Evolutionary conservation across 2,329 filamentous ascomycete species (phyloP).

Genomic region (Botrytis fabae): DNA sequence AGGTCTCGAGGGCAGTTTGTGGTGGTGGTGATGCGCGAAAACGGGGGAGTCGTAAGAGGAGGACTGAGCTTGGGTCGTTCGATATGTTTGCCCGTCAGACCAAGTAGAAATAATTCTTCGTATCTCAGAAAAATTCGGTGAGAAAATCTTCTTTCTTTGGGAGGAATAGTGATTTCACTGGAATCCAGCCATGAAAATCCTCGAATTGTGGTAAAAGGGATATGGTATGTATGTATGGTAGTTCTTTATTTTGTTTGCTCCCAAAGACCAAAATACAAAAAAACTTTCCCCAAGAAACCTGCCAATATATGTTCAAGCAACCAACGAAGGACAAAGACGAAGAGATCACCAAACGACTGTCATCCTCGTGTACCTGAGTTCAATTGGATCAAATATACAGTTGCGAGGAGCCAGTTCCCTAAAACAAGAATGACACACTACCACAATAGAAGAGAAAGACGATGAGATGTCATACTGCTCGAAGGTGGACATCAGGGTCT

Average conservation of each 20-base stretch:
- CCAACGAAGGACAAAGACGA: constrained; percentile 33
- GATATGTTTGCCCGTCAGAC: constrained; percentile 9
- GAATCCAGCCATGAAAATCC: constrained; percentile 38
- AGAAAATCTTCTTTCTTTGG: constrained; percentile 16
- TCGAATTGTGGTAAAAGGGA: constrained; percentile 14
- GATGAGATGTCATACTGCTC: constrained; percentile 35
- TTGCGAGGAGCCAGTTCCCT: constrained; percentile 28
- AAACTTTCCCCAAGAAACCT: constrained; percentile 20
- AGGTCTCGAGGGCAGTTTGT: constrained; percentile 17
- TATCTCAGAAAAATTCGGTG: constrained; percentile 15
- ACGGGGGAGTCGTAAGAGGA: constrained; percentile 6
- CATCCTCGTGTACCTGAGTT: constrained; percentile 28
- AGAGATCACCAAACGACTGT: constrained; percentile 35
- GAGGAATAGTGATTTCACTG: constrained; percentile 32
- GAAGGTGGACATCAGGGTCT: constrained; percentile 30
- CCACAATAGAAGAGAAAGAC: constrained; percentile 25
- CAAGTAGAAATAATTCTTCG: constrained; percentile 9
- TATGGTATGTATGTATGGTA: constrained; percentile 12
- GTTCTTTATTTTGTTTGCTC: constrained; percentile 18
- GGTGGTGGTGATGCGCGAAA: constrained; percentile 8
- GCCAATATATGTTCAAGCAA: constrained; percentile 22
- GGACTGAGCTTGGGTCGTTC: constrained; percentile 16
- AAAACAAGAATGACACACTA: constrained; percentile 28
- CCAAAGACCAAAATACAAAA: constrained; percentile 22
- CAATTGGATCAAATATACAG: constrained; percentile 37